These are phyloP conservation scores for Hortaea sp. DNA, from an alignment of 2,329 filamentous ascomycete species.

Conservation along the genomic window DNA sequence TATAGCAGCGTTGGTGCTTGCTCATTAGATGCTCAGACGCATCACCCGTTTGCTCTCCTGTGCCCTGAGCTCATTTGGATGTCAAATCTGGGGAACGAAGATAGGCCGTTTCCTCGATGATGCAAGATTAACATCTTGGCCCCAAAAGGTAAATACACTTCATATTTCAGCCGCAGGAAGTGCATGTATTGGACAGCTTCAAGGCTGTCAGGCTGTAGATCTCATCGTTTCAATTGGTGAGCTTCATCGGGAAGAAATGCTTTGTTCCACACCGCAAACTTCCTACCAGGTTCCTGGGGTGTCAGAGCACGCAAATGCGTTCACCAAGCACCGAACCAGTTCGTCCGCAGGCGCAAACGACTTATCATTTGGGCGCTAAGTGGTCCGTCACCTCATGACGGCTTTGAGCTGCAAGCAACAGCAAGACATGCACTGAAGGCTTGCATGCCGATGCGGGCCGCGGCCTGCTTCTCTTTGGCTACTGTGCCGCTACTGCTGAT, in stretches of 20 bases:
- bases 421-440: conserved; percentile 10
- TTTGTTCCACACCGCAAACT: conserved; percentile 23
- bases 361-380: conserved; percentile 4
- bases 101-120: too few species aligned
- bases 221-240: background rate
- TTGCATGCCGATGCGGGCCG: conserved; percentile 7
- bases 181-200: background rate
- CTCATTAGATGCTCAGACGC: too few species aligned
- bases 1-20: too few species aligned
- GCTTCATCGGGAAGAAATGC: conserved; percentile 13
- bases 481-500: conserved; percentile 9
- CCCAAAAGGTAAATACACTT: background rate
- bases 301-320: conserved; percentile 7
- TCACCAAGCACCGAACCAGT: conserved; percentile 8
- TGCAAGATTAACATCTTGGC: background rate
- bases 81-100: too few species aligned
- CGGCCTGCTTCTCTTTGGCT: conserved; percentile 8
- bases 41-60: too few species aligned
- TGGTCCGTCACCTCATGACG: conserved; percentile 5
- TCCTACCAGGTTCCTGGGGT: conserved; percentile 8
- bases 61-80: too few species aligned
- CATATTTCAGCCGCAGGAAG: background rate
- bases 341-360: conserved; percentile 11
- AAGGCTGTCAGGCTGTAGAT: background rate
- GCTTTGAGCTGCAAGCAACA: conserved; percentile 9